Evolutionary conservation across 2,329 filamentous ascomycete genomes (phyloP), one percentile per base, ranked within the genome.

Genomic region (Knufia petricola): DNA sequence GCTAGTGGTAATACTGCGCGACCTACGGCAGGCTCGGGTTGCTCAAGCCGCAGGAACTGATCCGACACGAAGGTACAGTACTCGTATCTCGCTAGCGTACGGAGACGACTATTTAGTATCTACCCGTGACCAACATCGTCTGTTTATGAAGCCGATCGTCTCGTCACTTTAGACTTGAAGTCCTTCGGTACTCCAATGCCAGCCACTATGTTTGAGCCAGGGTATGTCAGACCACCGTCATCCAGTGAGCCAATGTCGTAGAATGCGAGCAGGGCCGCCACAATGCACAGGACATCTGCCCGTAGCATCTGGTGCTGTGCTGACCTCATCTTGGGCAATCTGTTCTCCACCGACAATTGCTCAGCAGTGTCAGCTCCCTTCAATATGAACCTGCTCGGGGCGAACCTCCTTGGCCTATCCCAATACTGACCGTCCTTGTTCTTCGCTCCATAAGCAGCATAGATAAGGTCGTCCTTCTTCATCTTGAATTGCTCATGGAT

Each of bases 131-230:
- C 4, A 36, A 13, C 15, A 36, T 6, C 7, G 6, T 36, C 32
- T 17, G 7, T 6, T n/a, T 17, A 36, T n/a, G 7, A 6, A 4
- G 15, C 6, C 26, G 52, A 58, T 40, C 64, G 67, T 52, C 68
- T 63, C 45, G 65, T 72, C 46, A 83, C 66, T 60, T 71, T 73
- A 2, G 79, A 78, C 46, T 72, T 69, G 6, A 78, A 63, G 56
- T 79, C 73, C 12, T 62, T 67, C 8, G 78, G 78, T 49, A 69
- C 64, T 55, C 71, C 74, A 12, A 77, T 68, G 1, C 69, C 71
- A 46, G 67, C 71, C 4, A 71, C 72, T 53, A 67, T 69, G 56
- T 59, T 67, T 58, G 70, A 68, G 34, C 62, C 64, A 0, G 79
- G 79, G 37, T 81, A 65, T 15, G 65, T 65, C 70, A 77, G 78